Conservation (phyloP, 2,329 filamentous ascomycete species). For the Cladorrhinum sp. region DNA sequence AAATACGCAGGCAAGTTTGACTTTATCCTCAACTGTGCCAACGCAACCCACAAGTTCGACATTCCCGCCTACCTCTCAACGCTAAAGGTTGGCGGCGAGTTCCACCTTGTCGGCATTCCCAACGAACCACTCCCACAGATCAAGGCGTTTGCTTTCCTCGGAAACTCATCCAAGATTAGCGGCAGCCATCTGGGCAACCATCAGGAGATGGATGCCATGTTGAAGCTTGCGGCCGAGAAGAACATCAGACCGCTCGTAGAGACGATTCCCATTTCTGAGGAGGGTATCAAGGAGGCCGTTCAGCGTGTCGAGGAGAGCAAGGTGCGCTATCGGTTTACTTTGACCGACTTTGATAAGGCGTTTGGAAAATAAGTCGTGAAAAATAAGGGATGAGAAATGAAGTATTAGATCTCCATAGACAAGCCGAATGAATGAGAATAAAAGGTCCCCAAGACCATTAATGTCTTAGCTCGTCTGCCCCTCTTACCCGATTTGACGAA, state of each 20-base stretch:
- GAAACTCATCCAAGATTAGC: constrained; percentile 37
- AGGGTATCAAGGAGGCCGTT: constrained; percentile 67
- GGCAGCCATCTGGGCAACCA: constrained; percentile 60
- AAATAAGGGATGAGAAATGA: neutral
- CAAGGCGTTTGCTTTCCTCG: constrained; percentile 41
- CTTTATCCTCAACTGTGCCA: constrained; percentile 49
- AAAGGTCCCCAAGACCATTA: too few relatives aligned
- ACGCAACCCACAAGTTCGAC: constrained; percentile 53
- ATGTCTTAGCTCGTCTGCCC: too few relatives aligned
- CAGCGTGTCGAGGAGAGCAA: constrained; percentile 67
- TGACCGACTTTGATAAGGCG: constrained; percentile 65
- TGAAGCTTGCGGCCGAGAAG: constrained; percentile 55
- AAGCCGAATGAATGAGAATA: too few relatives aligned
- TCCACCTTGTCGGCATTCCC: constrained; percentile 57
- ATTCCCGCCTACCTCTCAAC: constrained; percentile 49
- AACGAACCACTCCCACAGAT: constrained; percentile 47
- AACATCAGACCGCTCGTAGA: constrained; percentile 24
- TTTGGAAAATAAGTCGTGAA: constrained; percentile 39
- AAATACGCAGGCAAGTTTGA: constrained; percentile 50
- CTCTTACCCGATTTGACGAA: neutral
- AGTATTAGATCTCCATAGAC: too few relatives aligned
- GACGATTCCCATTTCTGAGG: constrained; percentile 30
- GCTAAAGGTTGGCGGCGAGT: constrained; percentile 51
- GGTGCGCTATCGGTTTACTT: constrained; percentile 68
- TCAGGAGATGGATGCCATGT: constrained; percentile 56